Conservation (phyloP, 164 flowering plant species). For the Saururus chinensis region DNA sequence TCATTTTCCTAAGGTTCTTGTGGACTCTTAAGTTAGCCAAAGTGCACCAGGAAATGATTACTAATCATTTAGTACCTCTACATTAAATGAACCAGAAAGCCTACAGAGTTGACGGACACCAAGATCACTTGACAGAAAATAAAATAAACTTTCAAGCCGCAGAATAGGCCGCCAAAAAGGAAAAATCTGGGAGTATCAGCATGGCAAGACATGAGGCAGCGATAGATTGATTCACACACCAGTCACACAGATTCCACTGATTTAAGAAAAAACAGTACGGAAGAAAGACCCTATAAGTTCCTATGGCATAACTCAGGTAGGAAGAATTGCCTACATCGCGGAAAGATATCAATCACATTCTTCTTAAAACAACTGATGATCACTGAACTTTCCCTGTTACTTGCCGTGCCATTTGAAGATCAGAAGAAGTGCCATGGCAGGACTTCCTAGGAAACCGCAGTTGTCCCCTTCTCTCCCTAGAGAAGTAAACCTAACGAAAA, state of each 20-base stretch:
- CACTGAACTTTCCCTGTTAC: not conserved
- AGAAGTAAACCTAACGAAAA: slow-evolving; percentile 22
- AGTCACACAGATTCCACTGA: not conserved
- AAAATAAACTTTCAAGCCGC: not conserved
- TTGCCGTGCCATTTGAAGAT: not conserved
- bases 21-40: too few relatives aligned
- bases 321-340: not conserved
- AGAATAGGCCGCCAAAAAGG: not conserved
- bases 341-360: not conserved
- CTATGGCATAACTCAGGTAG: not conserved
- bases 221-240: not conserved
- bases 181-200: not conserved
- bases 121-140: not conserved
- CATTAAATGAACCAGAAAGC: too few relatives aligned
- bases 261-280: not conserved
- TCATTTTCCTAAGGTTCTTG: too few relatives aligned
- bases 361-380: not conserved
- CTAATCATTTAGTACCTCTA: too few relatives aligned
- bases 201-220: too few relatives aligned
- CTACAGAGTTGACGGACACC: too few relatives aligned
- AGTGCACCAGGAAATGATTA: too few relatives aligned
- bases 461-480: slow-evolving; percentile 11
- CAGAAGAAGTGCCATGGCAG: not conserved
- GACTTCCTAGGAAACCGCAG: not conserved
- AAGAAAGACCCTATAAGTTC: slow-evolving; percentile 6